These are phyloP conservation scores for Babesia sp. DNA, from an alignment of 169 alveolate genomes.

Conservation along the genomic window DNA sequence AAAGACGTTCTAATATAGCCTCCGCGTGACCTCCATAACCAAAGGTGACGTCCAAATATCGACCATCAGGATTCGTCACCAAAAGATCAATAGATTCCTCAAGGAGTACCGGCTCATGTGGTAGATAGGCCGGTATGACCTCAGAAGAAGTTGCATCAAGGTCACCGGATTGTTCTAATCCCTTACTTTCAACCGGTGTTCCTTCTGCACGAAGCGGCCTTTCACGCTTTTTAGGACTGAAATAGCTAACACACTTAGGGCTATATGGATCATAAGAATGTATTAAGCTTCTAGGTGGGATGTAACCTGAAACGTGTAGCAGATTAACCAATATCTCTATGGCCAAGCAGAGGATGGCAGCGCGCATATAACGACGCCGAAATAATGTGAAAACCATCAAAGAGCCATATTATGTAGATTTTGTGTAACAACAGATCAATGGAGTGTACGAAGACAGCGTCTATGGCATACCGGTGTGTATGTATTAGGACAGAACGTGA, in stretches of 20 bases:
- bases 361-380: not conserved
- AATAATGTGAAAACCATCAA: not conserved
- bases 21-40: constrained; percentile 81
- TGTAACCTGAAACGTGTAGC: no score
- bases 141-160: not conserved
- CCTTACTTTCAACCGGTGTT: not conserved
- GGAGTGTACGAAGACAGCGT: no score
- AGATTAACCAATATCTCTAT: no score
- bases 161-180: not conserved
- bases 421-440: no score
- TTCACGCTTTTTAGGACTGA: no score
- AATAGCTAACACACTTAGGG: no score
- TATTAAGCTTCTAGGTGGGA: no score
- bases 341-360: not conserved
- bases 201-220: no score
- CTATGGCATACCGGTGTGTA: no score
- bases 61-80: constrained; percentile 65
- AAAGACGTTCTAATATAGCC: constrained; percentile 49
- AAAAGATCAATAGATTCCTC: constrained; percentile 50
- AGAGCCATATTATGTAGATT: not conserved
- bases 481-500: no score
- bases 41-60: constrained; percentile 72
- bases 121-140: constrained; percentile 5
- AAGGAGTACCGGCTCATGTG: constrained; percentile 62
- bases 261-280: no score